Base-by-base conservation (phyloP, 768 basidiomycete genomes). In the Rhodotorula sphaerocarpa region DNA sequence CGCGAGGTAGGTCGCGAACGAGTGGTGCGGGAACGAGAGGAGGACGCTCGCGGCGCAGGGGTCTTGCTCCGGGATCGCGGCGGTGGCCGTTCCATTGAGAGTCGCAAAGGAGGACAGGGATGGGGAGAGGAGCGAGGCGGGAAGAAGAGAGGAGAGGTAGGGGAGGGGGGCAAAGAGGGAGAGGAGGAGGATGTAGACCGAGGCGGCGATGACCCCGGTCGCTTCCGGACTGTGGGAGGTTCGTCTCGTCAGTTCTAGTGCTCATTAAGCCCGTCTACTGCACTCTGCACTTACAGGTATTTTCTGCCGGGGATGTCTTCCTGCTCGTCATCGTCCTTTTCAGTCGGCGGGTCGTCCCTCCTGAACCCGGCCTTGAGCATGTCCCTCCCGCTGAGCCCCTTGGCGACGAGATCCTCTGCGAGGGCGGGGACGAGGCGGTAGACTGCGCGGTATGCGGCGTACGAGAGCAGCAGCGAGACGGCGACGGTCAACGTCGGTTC, bases 131-230 rank as follows among this genome's bases (percentile, higher is more conserved):
- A 54, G n/a, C n/a, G 57, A 47, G 11, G 41, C 36, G 28, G 65
- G 67, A 30, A 66, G 59, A 48, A 78, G 75, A 59, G 76, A 68
- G 28, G 86, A 80, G 50, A 90, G 87, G 75, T 95, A 99, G 0
- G 90, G 88, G 72, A 96, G 92, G 0, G 93, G 93, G 60, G 95
- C 93, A 72, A 97, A 99, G 7, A 95, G 79, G 60, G 90, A 88
- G 66, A 99, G 77, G 45, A 86, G 77, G 45, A 88, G 80, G 61
- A 95, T 86, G 74, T 97, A 97, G 58, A 92, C 80, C 3, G 85
- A 82, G 2, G 93, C 91, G 72, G 86, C 88, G 52, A 95, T 85
- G 61, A 96, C 83, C 18, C 93, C 93, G 71, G 86, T 82, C 68
- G 89, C 90, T 78, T 99, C 95, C 46, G 95, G 92, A 74, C 92